Evolutionary conservation across 2,329 filamentous ascomycete genomes (phyloP).

Genomic region (Botrytis fragariae): DNA sequence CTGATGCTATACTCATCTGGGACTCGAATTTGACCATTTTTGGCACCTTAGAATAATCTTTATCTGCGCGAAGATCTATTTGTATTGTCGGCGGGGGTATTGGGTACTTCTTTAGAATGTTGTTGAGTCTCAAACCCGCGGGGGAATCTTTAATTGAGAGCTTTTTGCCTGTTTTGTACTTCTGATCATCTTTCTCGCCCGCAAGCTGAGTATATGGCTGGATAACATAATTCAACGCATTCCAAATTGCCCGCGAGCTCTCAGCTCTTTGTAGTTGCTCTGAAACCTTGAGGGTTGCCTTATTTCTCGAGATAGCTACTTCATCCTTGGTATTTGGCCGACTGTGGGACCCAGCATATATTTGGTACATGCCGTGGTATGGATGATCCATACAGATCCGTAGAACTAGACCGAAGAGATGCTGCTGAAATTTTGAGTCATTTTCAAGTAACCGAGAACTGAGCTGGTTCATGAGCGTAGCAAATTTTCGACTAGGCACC

Average conservation of each 20-base stretch:
- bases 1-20: constrained; percentile 80
- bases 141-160: constrained; percentile 60
- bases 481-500: constrained; percentile 91
- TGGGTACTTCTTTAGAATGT: constrained; percentile 59
- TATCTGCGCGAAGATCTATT: constrained; percentile 69
- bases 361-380: constrained; percentile 95
- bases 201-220: constrained; percentile 64
- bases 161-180: constrained; percentile 66
- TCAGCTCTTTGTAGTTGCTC: constrained; percentile 54
- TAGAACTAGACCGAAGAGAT: constrained; percentile 71
- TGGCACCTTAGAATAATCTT: constrained; percentile 75
- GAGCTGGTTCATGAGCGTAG: constrained; percentile 89
- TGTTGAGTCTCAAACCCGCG: constrained; percentile 61
- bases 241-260: constrained; percentile 58
- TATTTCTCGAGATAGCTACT: constrained; percentile 68
- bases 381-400: constrained; percentile 91
- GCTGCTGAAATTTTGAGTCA: constrained; percentile 67
- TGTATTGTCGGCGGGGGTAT: constrained; percentile 90
- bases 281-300: constrained; percentile 68
- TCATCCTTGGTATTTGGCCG: constrained; percentile 70
- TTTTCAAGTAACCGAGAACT: constrained; percentile 84
- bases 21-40: constrained; percentile 69
- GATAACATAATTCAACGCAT: constrained; percentile 70
- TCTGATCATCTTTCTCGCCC: constrained; percentile 59
- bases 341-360: constrained; percentile 77